Evolutionary conservation across 2,329 filamentous ascomycete genomes (phyloP), one percentile per base, ranked within the genome.

Genomic region (Fusarium cicatricum): DNA sequence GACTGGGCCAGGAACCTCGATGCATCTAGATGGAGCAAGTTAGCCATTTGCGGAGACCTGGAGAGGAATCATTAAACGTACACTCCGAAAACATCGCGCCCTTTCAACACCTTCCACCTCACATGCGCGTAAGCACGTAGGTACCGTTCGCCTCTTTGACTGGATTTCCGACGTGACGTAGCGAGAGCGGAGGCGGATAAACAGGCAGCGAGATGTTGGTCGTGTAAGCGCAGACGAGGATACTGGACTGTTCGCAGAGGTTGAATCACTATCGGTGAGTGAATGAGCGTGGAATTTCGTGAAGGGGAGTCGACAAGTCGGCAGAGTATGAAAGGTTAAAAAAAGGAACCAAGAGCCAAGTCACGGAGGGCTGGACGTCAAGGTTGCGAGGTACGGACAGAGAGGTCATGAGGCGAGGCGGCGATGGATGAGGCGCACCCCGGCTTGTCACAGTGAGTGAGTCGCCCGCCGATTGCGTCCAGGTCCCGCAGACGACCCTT

Each of bases 1-100:
- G 93, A 97, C 85, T 98, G 95, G 58, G 93, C 91, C 69, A 99
- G 87, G 75, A 99, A 99, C 68, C 89, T 90, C 66, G 94, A 98
- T 70, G 95, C 95, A 88, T 98, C 95, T 97, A 71, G 9, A 40
- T 14, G 32, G 48, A 32, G 14, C 26, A 54, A 41, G 55, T 67
- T 48, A 68, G 60, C 52, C 38, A 16, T 21, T 29, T 46, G 46
- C 15, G 6, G 23, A 37, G 41, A 21, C 28, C 8, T 4, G 21
- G 15, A 40, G 17, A 31, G 31, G 21, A 34, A 49, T 38, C 23
- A 44, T 16, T 51, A 19, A 11, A 81, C 91, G 79, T 83, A 96
- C 92, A 96, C 87, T 96, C 92, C 53, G 92, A 96, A 78, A 78
- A 78, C 76, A 78, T 78, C 70, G 59, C 66, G 60, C 66, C 61